Percentiles rank a stretch among this genome's conserved stretches.
These are phyloP conservation scores for Pseudocercospora musae DNA, from an alignment of 2,329 filamentous ascomycete species.

Conservation along the genomic window DNA sequence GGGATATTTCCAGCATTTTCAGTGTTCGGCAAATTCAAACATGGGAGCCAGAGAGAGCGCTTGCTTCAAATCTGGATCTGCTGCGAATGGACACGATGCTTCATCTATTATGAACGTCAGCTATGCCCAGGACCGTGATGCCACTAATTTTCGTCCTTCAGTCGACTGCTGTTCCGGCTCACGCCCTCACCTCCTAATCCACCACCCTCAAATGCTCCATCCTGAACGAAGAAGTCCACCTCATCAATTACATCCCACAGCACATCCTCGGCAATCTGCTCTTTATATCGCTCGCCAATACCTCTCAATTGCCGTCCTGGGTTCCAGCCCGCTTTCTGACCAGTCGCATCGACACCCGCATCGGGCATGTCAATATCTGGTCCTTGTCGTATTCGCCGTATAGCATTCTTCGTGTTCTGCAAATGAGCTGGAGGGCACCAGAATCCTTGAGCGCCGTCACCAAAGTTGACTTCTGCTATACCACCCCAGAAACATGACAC, in stretches of 20 bases:
- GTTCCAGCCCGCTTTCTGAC: constrained; percentile 29
- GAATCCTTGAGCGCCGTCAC: constrained; percentile 76
- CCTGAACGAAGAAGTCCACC: constrained; percentile 81
- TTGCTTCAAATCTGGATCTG: not conserved
- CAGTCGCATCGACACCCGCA: constrained; percentile 20
- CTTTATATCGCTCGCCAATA: constrained; percentile 75
- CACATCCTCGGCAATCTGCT: constrained; percentile 93
- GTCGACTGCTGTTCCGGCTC: constrained; percentile 18
- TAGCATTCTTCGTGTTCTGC: constrained; percentile 20
- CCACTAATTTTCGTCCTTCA: constrained; percentile 23
- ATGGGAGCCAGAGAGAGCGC: not conserved
- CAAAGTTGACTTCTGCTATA: constrained; percentile 89
- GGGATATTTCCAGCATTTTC: not conserved
- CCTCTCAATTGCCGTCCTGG: constrained; percentile 49
- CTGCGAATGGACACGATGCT: not conserved
- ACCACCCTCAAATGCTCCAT: constrained; percentile 47
- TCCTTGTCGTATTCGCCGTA: constrained; percentile 1
- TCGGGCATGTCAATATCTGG: constrained; percentile 38
- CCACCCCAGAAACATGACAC: constrained; percentile 90
- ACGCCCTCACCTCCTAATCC: constrained; percentile 21
- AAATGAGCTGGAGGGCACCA: constrained; percentile 73
- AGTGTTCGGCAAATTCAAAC: not conserved
- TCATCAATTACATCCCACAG: constrained; percentile 93
- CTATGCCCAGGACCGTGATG: constrained; percentile 37
- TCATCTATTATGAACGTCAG: not conserved